Evolutionary conservation across 352 stramenopile species (phyloP), one percentile per base, ranked within the genome.

Genomic region (Phytopythium boreale): DNA sequence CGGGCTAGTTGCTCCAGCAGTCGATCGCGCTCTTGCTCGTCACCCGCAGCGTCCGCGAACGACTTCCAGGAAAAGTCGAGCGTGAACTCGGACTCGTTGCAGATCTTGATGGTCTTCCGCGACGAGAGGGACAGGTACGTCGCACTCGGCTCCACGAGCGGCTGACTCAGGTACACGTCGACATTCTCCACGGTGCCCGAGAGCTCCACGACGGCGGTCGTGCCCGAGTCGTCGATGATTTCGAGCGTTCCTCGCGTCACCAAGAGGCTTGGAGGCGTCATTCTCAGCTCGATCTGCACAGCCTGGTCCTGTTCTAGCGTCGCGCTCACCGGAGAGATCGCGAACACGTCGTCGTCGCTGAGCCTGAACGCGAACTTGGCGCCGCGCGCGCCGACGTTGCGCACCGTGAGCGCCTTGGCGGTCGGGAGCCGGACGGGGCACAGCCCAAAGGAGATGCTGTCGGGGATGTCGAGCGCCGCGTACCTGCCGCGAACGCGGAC

Each of bases 31-130:
- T 98, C 95, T 1, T 62, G 53, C 53, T 97, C 87, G 51, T 98
- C 93, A 36, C 89, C 75, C 15, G 66, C 61, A 20, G 51, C 26
- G 44, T 89, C 83, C 5, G 70, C 70, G 65, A 98, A 98, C 22
- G 94, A 88, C 61, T 97, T 96, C 95, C 96, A 99, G 19, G 67
- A 70, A 77, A 98, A 98, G 2, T 90, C 74, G 19, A 98, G 82
- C 0, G 92, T 90, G 59, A 90, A 87, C 58, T 98, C 95, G 56
- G 81, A 95, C 56, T 94, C 82, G 77, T 99, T 98, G 67, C 80
- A 91, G 59, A 99, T 96, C 62, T 96, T 96, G 62, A 98, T 65
- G 1, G 75, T 96, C 56, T 84, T 93, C 20, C 92, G 82, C 34
- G 93, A 98, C 34, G 76, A 87, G 15, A 99, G 76, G 37, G 90